phyloP scores from a whole-genome alignment of 2,329 filamentous ascomycete genomes.

The Gnomoniopsis smithogilvyi region DNA sequence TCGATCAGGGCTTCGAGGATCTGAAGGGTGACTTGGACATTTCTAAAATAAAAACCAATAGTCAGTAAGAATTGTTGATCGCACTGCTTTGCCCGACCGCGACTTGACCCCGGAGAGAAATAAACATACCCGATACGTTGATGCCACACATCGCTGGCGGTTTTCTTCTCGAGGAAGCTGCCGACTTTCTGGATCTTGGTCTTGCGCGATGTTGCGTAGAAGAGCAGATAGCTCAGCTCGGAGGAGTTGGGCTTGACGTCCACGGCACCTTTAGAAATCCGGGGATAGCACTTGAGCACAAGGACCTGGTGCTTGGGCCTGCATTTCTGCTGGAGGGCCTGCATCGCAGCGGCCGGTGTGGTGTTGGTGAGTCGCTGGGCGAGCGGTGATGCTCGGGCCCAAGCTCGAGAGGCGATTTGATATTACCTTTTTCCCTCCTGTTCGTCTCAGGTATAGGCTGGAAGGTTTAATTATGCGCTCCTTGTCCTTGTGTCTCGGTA shows the following conservation, averaged over 20 bases:
- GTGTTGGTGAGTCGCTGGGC: not conserved
- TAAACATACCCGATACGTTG: conserved; percentile 74
- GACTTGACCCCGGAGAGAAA: not conserved
- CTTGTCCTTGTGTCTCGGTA: too few relatives aligned
- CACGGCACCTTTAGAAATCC: conserved; percentile 83
- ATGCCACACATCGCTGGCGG: conserved; percentile 86
- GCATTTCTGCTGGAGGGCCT: conserved; percentile 63
- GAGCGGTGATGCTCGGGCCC: not conserved
- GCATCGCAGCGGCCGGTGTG: conserved; percentile 42
- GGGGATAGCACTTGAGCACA: conserved; percentile 93
- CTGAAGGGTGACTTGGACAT: conserved; percentile 91
- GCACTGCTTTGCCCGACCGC: not conserved
- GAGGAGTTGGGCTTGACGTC: conserved; percentile 95
- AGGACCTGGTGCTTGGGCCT: conserved; percentile 97
- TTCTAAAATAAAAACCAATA: conserved; percentile 46
- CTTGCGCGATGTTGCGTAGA: conserved; percentile 90
- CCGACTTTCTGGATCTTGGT: conserved; percentile 97
- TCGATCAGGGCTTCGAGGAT: conserved; percentile 91
- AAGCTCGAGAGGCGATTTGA: too few relatives aligned
- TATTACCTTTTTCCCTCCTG: too few relatives aligned
- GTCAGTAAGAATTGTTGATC: conserved; percentile 3
- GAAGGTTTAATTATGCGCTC: too few relatives aligned
- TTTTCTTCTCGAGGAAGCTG: conserved; percentile 91
- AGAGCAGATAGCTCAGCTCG: conserved; percentile 94
- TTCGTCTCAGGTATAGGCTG: too few relatives aligned